Evolutionary conservation across 2,329 filamentous ascomycete genomes (phyloP).

Genomic region (Fusarium vanettenii): DNA sequence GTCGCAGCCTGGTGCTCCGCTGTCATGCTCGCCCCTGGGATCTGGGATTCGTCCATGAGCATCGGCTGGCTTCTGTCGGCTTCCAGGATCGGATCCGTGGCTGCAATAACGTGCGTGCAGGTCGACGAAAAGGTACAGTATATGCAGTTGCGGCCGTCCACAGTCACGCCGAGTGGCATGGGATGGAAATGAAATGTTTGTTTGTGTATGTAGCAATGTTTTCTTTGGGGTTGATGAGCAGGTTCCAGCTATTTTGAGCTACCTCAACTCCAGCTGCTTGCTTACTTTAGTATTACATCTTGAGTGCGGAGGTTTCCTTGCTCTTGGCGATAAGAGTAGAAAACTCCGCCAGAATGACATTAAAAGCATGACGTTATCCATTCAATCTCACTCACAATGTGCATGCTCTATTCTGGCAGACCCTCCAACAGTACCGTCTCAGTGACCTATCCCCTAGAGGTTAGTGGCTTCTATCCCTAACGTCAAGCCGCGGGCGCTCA

Average conservation of each 20-base stretch:
- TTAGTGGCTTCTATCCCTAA: slow-evolving; percentile 14
- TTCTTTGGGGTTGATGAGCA: neutral
- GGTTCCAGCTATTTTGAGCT: neutral
- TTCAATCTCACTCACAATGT: neutral
- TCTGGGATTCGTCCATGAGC: neutral
- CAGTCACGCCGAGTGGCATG: neutral
- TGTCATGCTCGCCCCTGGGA: slow-evolving; percentile 7
- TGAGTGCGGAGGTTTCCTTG: neutral
- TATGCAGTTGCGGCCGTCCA: neutral
- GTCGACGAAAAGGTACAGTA: neutral
- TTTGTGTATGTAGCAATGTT: neutral
- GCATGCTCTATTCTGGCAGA: neutral
- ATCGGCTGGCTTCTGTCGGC: slow-evolving; percentile 25
- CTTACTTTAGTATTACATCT: neutral
- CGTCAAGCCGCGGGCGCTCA: slow-evolving; percentile 15
- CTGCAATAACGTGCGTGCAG: slow-evolving; percentile 8
- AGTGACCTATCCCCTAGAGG: slow-evolving; percentile 5
- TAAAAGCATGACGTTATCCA: neutral
- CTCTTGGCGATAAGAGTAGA: neutral
- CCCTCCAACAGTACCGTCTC: neutral
- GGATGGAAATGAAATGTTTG: neutral
- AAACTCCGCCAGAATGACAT: neutral
- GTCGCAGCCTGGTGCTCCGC: slow-evolving; percentile 18
- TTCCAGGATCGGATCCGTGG: slow-evolving; percentile 18
- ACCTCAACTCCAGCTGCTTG: neutral